Evolutionary conservation across 768 basidiomycete genomes (phyloP), one percentile per base, ranked within the genome.

Genomic region (Wakefieldia striispora): DNA sequence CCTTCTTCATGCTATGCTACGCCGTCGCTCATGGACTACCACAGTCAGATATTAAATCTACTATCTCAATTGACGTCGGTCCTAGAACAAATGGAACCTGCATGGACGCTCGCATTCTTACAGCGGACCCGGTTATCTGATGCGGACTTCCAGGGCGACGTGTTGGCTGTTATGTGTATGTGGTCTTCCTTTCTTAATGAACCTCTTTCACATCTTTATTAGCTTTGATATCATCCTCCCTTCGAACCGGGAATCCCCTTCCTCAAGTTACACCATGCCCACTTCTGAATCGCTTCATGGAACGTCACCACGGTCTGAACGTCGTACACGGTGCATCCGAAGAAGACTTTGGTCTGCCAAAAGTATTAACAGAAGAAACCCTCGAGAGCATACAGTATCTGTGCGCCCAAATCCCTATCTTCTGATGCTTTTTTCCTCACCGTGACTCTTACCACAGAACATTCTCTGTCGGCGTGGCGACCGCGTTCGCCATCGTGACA

Each of bases 181-280:
- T 61, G 35, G 13, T 34, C 19, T 21, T 11, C 29, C 24, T 42
- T 53, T 16, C 14, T 27, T 27, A 5, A 46, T 1, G 24, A 47
- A 11, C 53, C 29, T 19, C 17, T n/a, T 34, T 4, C 35, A 19
- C 33, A 9, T 4, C 11, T 17, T 41, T 26, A 23, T 17, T 27
- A 90, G 88, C 79, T 27, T 80, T 95, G 78, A 82, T 90, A 47
- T 85, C 90, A 0, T 84, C 83, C 0, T 78, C 89, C 8, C 70
- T 95, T 16, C 78, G 85, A 14, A 84, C 85, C 0, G 91, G 88
- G 4, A 72, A 71, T 7, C 82, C 92, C 0, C 72, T 95, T 3
- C 91, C 91, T 0, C 91, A 94, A 60, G 88, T 94, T 46, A 93
- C 91, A 3, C 91, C 92, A 0, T 87, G 84, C 57, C 91, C 82